These are phyloP conservation scores for Sphaerostilbella broomeana DNA, from an alignment of 2,329 filamentous ascomycete genomes.

Conservation along the genomic window DNA sequence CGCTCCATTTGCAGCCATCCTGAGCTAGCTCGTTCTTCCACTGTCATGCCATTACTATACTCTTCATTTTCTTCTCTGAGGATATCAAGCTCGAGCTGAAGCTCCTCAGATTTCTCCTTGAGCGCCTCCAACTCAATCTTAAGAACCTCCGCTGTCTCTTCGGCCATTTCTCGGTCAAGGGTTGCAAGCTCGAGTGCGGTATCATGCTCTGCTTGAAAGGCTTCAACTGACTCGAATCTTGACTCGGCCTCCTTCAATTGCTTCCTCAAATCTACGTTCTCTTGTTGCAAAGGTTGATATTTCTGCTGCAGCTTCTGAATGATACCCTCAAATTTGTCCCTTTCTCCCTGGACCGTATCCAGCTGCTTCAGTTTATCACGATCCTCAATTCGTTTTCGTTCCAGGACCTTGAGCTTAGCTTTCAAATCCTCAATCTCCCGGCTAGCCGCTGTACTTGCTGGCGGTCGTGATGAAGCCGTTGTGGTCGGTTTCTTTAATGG, in stretches of 20 bases:
- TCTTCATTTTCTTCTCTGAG: slow-evolving; percentile 82
- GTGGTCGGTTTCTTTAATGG: slow-evolving; percentile 25
- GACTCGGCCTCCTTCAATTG: slow-evolving; percentile 69
- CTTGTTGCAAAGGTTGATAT: slow-evolving; percentile 76
- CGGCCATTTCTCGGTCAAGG: slow-evolving; percentile 91
- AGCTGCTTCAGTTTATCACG: slow-evolving; percentile 75
- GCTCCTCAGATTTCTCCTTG: slow-evolving; percentile 71
- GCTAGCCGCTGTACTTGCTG: slow-evolving; percentile 44
- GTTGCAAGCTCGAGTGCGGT: slow-evolving; percentile 78
- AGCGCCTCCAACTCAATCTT: slow-evolving; percentile 75
- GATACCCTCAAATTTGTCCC: slow-evolving; percentile 72
- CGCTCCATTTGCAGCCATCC: slow-evolving; percentile 90
- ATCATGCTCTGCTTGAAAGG: slow-evolving; percentile 76
- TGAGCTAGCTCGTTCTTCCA: slow-evolving; percentile 78
- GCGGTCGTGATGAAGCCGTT: slow-evolving; percentile 23
- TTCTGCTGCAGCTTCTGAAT: slow-evolving; percentile 89
- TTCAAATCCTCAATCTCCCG: slow-evolving; percentile 82
- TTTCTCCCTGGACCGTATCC: slow-evolving; percentile 68
- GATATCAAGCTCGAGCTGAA: slow-evolving; percentile 82
- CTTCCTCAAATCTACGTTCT: slow-evolving; percentile 69
- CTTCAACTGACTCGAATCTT: slow-evolving; percentile 60
- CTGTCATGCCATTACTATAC: slow-evolving; percentile 73
- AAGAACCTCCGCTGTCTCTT: slow-evolving; percentile 78
- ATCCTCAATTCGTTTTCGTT: slow-evolving; percentile 81
- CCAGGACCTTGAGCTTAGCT: slow-evolving; percentile 76